Base-by-base conservation (phyloP, 495 filamentous ascomycete species). In the Staphylotrichum tortipilum region DNA sequence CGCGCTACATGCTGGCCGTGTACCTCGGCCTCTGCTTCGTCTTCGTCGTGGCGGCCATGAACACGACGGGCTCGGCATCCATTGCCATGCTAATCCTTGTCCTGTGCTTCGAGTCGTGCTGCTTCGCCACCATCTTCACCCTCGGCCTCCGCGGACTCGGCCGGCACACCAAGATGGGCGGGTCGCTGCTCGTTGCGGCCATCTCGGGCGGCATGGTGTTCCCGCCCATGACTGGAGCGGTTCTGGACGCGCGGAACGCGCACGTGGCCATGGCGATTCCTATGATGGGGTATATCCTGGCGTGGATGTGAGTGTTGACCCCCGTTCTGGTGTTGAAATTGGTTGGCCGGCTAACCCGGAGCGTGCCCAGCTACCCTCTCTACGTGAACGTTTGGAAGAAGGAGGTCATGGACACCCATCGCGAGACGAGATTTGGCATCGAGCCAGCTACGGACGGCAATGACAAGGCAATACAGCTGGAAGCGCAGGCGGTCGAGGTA, bases 51-150 rank as follows among this genome's bases (percentile, higher is more conserved):
- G 34, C 34, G 34, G 14, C 34, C n/a, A 36, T 36, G 34, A 18
- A 1, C n/a, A 36, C 26, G 34, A 7, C n/a, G n/a, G n/a, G 34
- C 14, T 17, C 34, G n/a, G n/a, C 34, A 12, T 36, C 34, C 34
- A 36, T 36, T 5, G 14, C n/a, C 14, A 36, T 36, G 14, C n/a
- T 36, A 15, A 36, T 18, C 18, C 34, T 36, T 36, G 34, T 36
- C 14, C 15, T 36, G 34, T 36, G 34, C 34, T 36, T 36, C 34
- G 34, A 36, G 12, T 36, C 74, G 24, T 74, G 70, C 65, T 79
- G 80, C 66, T 86, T 86, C 74, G 78, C 83, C 10, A 82, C 78
- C 37, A 86, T 85, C 60, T 79, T 86, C 61, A 78, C 81, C 6
- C 73, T 86, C 24, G 74, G 78, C 22, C 75, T 88, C 50, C 77